Evolutionary conservation across 306 rosid species (phyloP).

Genomic region (Mimosa pudica): DNA sequence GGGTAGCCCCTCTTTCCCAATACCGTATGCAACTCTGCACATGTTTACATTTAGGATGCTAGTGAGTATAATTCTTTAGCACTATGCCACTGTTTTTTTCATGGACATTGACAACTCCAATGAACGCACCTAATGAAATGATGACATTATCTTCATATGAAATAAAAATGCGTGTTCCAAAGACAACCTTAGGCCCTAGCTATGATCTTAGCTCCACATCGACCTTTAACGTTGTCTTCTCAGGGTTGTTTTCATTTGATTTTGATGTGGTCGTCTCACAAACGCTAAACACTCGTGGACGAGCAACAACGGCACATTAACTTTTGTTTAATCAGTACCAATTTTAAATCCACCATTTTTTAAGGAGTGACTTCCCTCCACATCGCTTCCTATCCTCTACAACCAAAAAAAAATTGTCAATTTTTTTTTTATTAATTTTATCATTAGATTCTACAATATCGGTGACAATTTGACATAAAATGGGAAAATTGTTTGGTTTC

Average conservation of each 20-base stretch:
- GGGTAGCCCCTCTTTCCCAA: background rate
- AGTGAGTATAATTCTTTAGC: background rate
- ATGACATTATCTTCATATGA: background rate
- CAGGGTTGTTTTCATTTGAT: slow-evolving; percentile 5
- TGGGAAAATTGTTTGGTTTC: too few relatives aligned
- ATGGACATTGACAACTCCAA: background rate
- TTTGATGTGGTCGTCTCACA: background rate
- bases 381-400: too few relatives aligned
- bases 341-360: too few relatives aligned
- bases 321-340: too few relatives aligned
- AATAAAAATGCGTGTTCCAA: background rate
- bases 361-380: too few relatives aligned
- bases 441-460: too few relatives aligned
- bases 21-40: background rate
- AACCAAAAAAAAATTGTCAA: too few relatives aligned
- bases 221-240: slow-evolving; percentile 1
- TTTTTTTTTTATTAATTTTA: too few relatives aligned
- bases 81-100: too few relatives aligned
- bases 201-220: background rate
- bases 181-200: background rate
- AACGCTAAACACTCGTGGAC: background rate
- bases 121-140: background rate
- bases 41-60: background rate
- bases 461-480: too few relatives aligned
- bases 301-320: background rate